Evolutionary conservation across 2,329 filamentous ascomycete genomes (phyloP), one percentile per base, ranked within the genome.

Genomic region (Xylaria polymorpha): DNA sequence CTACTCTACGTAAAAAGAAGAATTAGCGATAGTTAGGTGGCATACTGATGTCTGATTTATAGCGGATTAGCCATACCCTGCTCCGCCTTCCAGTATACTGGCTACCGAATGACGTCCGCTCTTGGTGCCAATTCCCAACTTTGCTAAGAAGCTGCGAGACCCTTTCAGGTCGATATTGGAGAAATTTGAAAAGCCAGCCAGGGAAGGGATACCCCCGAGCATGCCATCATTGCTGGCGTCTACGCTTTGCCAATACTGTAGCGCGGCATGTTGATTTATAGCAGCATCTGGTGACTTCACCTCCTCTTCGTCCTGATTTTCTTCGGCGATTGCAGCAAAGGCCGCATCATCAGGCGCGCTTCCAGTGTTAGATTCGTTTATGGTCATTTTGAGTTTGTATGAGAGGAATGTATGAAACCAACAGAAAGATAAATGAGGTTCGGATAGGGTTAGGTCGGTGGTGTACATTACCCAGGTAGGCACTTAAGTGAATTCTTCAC

Each of bases 81-180:
- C 57, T 20, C 41, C 57, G 25, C 41, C 57, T 29, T 60, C 57
- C 7, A 60, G n/a, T 44, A 60, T 46, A 22, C n/a, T 48, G 12
- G 25, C 29, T 60, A 60, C 41, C 29, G 57, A n/a, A 29, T 7
- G 57, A 60, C 57, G 41, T 9, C 41, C 57, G 29, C 37, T 48
- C 41, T 60, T 48, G n/a, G 25, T 60, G 25, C 41, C 41, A 22
- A 60, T 43, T 15, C 57, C 41, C 29, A 60, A 48, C 41, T 60
- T 60, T 44, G 56, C 56, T 44, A 59, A 41, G 22, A 59, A 59
- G 56, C 56, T 59, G 15, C 56, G 56, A 15, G 56, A 59, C 18
- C 39, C 56, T 22, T 44, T 39, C 10, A 59, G 39, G 41, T 59
- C 56, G 18, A 29, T 10, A 3, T 41, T 59, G 25, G 56, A 58